Evolutionary conservation across 2,329 filamentous ascomycete genomes (phyloP), one percentile per base, ranked within the genome.

Genomic region (Helminthosporium solani): DNA sequence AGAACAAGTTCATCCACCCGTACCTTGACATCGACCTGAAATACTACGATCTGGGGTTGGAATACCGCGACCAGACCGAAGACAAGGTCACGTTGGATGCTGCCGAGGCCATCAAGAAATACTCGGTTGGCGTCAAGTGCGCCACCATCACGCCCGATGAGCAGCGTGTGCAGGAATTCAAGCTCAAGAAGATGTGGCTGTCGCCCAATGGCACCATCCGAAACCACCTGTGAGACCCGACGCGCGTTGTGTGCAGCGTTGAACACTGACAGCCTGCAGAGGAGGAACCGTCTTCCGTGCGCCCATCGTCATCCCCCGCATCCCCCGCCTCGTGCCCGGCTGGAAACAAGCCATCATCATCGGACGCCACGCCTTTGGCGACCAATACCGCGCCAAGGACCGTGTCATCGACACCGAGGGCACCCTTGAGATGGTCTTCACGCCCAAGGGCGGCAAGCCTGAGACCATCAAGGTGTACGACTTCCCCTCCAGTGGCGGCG

Each of bases 291-390:
- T 99, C 66, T 99, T 99, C 87, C 88, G 94, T 73, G 94, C 96
- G 76, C 94, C 94, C 63, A 99, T 99, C 64, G 90, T 99, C 68
- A 97, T 99, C 65, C 87, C 88, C 60, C 83, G 85, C 66, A 90
- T 99, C 56, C 94, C 94, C 48, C 88, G 92, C 65, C 85, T 99
- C 47, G 90, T 99, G 42, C 90, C 90, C 38, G 90, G 92, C 74
- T 99, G 94, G 94, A 91, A 95, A 81, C 91, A 96, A 78, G 90
- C 94, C 72, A 99, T 99, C 75, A 94, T 97, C 72, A 97, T 99
- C 71, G 94, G 94, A 61, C 90, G 94, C 73, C 94, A 99, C 75
- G 94, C 94, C 56, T 96, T 96, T 68, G 94, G 94, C 68, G 94
- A 97, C 78, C 94, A 99, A 78, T 99, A 99, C 81, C 87, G 92